These are phyloP conservation scores for Yamadazyma jaroonii DNA, from an alignment of 1,139 yeast genomes.

Conservation along the genomic window DNA sequence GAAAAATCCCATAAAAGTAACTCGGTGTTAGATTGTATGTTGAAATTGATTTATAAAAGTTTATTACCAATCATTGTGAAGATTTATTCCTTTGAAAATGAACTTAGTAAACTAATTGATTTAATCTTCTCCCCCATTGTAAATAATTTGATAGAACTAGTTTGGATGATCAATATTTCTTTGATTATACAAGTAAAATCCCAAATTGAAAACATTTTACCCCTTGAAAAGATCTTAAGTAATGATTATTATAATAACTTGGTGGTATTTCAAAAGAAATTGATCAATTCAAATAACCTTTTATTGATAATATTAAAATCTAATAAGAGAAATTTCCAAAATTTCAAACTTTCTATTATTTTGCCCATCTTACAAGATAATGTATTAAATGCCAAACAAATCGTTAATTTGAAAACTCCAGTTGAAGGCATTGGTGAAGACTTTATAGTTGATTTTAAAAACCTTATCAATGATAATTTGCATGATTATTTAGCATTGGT, in stretches of 20 bases:
- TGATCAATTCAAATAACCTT: slow-evolving; percentile 4
- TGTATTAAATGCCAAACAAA: not conserved
- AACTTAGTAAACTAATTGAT: slow-evolving; percentile 3
- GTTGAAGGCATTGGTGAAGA: not conserved
- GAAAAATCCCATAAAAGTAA: not conserved
- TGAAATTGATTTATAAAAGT: slow-evolving; percentile 3
- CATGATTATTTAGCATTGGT: slow-evolving; percentile 3
- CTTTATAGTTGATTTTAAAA: slow-evolving; percentile 1
- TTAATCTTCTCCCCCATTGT: slow-evolving; percentile 2
- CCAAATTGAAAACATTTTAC: slow-evolving; percentile 1
- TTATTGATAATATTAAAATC: slow-evolving; percentile 5
- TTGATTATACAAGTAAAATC: slow-evolving; percentile 3
- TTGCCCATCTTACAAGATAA: slow-evolving; percentile 1
- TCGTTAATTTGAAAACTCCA: slow-evolving; percentile 1
- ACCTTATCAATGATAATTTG: slow-evolving; percentile 2
- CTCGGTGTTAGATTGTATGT: not conserved
- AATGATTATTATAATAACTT: slow-evolving; percentile 6
- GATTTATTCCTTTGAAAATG: slow-evolving; percentile 6
- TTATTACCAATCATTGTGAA: slow-evolving; percentile 4
- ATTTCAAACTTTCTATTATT: not conserved
- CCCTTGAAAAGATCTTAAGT: not conserved
- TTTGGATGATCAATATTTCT: slow-evolving; percentile 4
- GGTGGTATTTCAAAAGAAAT: slow-evolving; percentile 3
- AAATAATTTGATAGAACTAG: slow-evolving; percentile 2
- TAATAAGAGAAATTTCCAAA: slow-evolving; percentile 2